A percentile compares a stretch with the other conserved stretches of the same genome.
Conservation (phyloP, 73 alveolate species). For the Paramecium sonneborni region DNA sequence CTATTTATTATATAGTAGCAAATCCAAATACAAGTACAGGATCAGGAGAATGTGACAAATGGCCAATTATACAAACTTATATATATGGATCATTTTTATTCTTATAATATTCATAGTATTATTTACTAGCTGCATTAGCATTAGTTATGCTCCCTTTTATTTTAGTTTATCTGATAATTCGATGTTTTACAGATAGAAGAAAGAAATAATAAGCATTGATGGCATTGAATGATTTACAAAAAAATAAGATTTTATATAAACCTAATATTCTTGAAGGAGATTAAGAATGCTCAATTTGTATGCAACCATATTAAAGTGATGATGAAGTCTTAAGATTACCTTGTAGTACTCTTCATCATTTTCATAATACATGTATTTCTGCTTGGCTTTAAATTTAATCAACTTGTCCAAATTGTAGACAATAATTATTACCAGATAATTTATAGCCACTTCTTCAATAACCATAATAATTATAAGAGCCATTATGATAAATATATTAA, state of each 20-base stretch:
- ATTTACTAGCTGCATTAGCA: background rate
- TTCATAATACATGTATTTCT: conserved; percentile 11
- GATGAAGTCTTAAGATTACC: conserved; percentile 34
- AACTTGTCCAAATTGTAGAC: conserved; percentile 13
- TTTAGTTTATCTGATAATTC: background rate
- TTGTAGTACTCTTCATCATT: conserved; percentile 36
- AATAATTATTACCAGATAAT: background rate
- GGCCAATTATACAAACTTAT: conserved; percentile 7
- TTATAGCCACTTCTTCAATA: background rate
- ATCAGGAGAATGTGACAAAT: background rate
- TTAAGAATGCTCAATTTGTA: conserved; percentile 42
- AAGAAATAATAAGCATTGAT: background rate
- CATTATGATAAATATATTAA: background rate
- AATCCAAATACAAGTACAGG: background rate
- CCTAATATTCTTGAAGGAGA: conserved; percentile 36
- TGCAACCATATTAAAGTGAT: background rate
- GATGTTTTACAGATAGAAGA: background rate
- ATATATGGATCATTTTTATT: conserved; percentile 10
- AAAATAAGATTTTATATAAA: background rate
- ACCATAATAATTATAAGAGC: background rate
- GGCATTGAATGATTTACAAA: background rate
- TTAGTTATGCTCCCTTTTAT: background rate
- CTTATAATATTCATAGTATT: conserved; percentile 8
- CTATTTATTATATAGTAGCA: background rate
- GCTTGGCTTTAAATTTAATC: conserved; percentile 28